These are phyloP conservation scores for Lepidium didymum DNA, from an alignment of 345 rosid genomes.

Conservation along the genomic window DNA sequence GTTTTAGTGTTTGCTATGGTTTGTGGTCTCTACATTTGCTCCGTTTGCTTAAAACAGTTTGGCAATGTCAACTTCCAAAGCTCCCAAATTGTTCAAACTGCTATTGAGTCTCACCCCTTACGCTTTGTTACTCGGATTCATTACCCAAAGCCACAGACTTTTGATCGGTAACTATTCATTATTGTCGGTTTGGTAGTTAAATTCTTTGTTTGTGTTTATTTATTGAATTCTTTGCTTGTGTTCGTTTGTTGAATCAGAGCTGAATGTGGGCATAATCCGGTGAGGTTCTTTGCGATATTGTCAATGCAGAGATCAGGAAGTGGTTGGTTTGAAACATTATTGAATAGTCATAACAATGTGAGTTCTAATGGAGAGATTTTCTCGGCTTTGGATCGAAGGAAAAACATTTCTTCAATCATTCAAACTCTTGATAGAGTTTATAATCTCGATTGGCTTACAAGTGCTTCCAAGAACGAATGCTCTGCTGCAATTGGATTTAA, in stretches of 20 bases:
- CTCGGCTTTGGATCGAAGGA: conserved; percentile 53
- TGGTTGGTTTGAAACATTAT: conserved; percentile 96
- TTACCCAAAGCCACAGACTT: conserved; percentile 77
- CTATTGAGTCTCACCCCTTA: conserved; percentile 12
- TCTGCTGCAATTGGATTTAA: conserved; percentile 96
- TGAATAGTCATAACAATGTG: conserved; percentile 82
- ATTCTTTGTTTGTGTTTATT: too few species aligned
- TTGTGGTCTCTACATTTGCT: conserved; percentile 64
- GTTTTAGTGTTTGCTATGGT: conserved; percentile 60
- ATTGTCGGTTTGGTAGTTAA: too few species aligned
- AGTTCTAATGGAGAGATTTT: conserved; percentile 98
- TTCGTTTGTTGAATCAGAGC: conserved; percentile 32
- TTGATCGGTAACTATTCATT: conserved; percentile 48
- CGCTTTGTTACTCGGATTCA: conserved; percentile 42
- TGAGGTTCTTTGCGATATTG: conserved; percentile 70
- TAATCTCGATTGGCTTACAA: conserved; percentile 79
- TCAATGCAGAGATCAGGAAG: conserved; percentile 99
- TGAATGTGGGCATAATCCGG: conserved; percentile 76
- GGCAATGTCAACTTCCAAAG: conserved; percentile 31
- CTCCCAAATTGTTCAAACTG: conserved; percentile 39
- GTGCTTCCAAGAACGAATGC: conserved; percentile 95
- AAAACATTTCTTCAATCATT: conserved; percentile 53
- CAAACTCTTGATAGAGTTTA: conserved; percentile 70
- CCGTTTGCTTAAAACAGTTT: conserved; percentile 62
- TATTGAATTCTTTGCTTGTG: too few species aligned